A percentile compares a stretch with the other conserved stretches of the same genome.
Evolutionary conservation across 345 rosid species (phyloP).

Genomic region (Euphorbia lathyris): DNA sequence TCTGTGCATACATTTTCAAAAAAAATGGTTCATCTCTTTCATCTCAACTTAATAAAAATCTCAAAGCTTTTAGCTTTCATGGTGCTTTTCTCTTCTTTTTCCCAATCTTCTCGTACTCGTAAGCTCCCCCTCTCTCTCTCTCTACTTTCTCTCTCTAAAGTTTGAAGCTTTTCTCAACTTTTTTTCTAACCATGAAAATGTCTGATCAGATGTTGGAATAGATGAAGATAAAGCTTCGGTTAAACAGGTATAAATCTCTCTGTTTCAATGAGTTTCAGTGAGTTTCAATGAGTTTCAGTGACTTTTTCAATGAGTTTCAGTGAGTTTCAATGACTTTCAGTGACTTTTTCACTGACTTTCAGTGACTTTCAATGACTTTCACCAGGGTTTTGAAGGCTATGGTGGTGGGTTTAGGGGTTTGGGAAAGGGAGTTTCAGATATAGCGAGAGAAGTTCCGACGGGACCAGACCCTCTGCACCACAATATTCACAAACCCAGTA

Average conservation of each 20-base stretch:
- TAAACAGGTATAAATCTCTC: constrained; percentile 16
- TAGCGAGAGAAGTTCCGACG: constrained; percentile 52
- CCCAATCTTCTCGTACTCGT: constrained; percentile 30
- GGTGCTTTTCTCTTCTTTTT: constrained; percentile 16
- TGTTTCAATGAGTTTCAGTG: neutral
- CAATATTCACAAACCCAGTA: constrained; percentile 31
- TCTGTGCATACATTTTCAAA: no score
- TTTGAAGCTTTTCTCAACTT: neutral
- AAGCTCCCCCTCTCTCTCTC: neutral
- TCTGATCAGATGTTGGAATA: constrained; percentile 22
- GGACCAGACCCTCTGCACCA: constrained; percentile 75
- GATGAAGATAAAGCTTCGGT: constrained; percentile 7
- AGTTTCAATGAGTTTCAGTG: no score
- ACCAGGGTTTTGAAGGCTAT: constrained; percentile 22
- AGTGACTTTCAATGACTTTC: neutral
- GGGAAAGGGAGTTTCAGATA: constrained; percentile 16
- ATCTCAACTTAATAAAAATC: constrained; percentile 7
- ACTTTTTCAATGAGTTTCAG: neutral
- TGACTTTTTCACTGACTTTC: no score
- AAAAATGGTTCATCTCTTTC: neutral
- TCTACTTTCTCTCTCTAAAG: neutral
- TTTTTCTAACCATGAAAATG: neutral
- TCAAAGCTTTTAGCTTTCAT: constrained; percentile 23
- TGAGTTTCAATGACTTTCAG: no score
- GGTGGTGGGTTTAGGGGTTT: constrained; percentile 6